Percentiles rank a stretch among this genome's conserved stretches.
Conservation (phyloP, 2,329 filamentous ascomycete species). For the Colletotrichum musae region DNA sequence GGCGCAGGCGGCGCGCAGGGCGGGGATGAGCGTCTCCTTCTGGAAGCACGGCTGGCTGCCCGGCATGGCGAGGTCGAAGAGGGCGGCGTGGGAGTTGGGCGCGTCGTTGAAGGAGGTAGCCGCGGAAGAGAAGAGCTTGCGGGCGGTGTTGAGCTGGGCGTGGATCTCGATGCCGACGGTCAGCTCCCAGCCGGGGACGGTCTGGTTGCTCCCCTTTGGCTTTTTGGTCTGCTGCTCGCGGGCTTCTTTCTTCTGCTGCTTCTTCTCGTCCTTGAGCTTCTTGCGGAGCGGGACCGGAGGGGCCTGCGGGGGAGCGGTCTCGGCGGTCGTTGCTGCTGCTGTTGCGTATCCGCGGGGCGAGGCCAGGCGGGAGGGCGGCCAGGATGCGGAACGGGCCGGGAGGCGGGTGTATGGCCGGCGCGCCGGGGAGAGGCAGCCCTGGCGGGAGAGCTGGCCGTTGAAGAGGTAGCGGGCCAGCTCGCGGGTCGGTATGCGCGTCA, state of each 20-base stretch:
- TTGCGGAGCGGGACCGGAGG: slow-evolving; percentile 73
- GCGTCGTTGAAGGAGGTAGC: slow-evolving; percentile 74
- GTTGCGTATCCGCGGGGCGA: not conserved
- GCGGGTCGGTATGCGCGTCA: slow-evolving; percentile 60
- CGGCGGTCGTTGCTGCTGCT: slow-evolving; percentile 42
- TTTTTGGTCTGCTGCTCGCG: slow-evolving; percentile 56
- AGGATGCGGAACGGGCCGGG: slow-evolving; percentile 40
- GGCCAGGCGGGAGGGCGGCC: not conserved
- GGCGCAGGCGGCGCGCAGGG: slow-evolving; percentile 89
- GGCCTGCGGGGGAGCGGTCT: slow-evolving; percentile 43
- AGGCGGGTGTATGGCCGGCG: slow-evolving; percentile 7
- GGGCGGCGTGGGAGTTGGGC: slow-evolving; percentile 89
- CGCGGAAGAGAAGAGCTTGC: slow-evolving; percentile 90
- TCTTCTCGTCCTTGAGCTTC: slow-evolving; percentile 79
- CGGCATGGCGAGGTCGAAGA: slow-evolving; percentile 91
- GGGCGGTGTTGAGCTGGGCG: slow-evolving; percentile 89
- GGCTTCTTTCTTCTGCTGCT: slow-evolving; percentile 77
- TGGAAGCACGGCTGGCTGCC: slow-evolving; percentile 92
- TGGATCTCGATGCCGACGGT: slow-evolving; percentile 98
- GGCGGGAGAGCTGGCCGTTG: slow-evolving; percentile 57
- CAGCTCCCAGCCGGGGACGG: slow-evolving; percentile 84
- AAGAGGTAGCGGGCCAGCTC: slow-evolving; percentile 66
- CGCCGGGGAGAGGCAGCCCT: slow-evolving; percentile 56
- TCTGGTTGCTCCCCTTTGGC: slow-evolving; percentile 63
- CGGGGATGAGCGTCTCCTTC: slow-evolving; percentile 85